These are phyloP conservation scores for Iris pallida DNA, from an alignment of 116 monocot genomes.

Conservation along the genomic window DNA sequence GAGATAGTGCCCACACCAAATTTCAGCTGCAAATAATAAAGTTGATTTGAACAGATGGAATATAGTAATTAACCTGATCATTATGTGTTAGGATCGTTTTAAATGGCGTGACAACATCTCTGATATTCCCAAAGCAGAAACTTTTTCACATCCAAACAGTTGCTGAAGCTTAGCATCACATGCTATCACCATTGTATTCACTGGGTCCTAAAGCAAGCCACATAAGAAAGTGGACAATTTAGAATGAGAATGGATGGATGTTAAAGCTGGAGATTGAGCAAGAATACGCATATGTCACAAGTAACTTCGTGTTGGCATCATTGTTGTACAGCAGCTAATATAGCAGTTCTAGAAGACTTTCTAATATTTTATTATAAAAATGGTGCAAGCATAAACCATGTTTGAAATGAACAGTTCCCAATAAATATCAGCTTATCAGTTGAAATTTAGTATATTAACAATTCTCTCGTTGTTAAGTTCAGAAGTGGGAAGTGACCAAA, in stretches of 20 bases:
- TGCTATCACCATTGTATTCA: slow-evolving; percentile 45
- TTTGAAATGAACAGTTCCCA: not conserved
- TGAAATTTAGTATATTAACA: too few species aligned
- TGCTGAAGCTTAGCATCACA: slow-evolving; percentile 76
- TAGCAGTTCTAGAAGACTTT: not conserved
- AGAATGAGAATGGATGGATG: not conserved
- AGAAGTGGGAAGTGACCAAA: too few species aligned
- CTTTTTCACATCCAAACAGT: slow-evolving; percentile 74
- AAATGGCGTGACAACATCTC: slow-evolving; percentile 69
- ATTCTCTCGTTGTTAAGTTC: too few species aligned
- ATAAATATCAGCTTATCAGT: too few species aligned
- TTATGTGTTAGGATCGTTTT: slow-evolving; percentile 48
- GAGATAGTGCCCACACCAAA: not conserved
- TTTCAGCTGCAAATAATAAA: not conserved
- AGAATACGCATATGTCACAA: not conserved
- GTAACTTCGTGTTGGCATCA: not conserved
- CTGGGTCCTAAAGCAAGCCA: slow-evolving; percentile 32
- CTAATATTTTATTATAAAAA: not conserved
- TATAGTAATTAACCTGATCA: slow-evolving; percentile 30
- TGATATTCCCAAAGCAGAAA: slow-evolving; percentile 57
- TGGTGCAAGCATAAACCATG: not conserved
- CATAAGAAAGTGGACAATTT: slow-evolving; percentile 2
- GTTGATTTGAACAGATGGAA: not conserved
- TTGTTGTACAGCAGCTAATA: not conserved
- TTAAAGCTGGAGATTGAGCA: not conserved